phyloP scores from a whole-genome alignment of 441 rosid species.

The Flueggea neowawraea region DNA sequence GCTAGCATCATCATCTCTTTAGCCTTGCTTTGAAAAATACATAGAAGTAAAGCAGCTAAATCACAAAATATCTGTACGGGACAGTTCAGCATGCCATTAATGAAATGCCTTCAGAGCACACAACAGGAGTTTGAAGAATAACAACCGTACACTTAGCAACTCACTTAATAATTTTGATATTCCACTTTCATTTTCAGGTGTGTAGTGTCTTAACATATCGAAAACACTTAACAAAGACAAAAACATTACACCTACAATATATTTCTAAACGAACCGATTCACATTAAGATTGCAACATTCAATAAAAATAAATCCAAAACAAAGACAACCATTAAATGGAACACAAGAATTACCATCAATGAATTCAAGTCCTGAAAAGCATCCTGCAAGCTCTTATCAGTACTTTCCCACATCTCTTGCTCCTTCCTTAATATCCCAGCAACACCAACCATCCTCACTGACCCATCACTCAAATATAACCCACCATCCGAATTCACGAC shows the following conservation, averaged over 20 bases:
- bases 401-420: constrained; percentile 91
- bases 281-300: too few species aligned
- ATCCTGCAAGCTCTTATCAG: constrained; percentile 93
- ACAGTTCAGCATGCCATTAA: not conserved
- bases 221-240: too few species aligned
- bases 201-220: too few species aligned
- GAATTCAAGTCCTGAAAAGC: constrained; percentile 97
- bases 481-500: constrained; percentile 37
- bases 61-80: not conserved
- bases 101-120: too few species aligned
- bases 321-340: not conserved
- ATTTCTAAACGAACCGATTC: too few species aligned
- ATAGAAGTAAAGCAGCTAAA: not conserved
- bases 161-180: too few species aligned
- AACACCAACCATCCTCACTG: constrained; percentile 87
- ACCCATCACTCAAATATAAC: constrained; percentile 65
- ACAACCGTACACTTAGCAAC: too few species aligned
- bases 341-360: constrained; percentile 39
- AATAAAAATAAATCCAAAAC: too few species aligned
- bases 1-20: constrained; percentile 93
- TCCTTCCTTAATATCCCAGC: constrained; percentile 90
- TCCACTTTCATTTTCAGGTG: too few species aligned
- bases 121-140: too few species aligned
- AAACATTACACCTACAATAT: too few species aligned
- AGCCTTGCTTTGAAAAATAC: constrained; percentile 69